Evolutionary conservation across 805 yeast genomes (phyloP).

Genomic region (Ascoidea rubescens): DNA sequence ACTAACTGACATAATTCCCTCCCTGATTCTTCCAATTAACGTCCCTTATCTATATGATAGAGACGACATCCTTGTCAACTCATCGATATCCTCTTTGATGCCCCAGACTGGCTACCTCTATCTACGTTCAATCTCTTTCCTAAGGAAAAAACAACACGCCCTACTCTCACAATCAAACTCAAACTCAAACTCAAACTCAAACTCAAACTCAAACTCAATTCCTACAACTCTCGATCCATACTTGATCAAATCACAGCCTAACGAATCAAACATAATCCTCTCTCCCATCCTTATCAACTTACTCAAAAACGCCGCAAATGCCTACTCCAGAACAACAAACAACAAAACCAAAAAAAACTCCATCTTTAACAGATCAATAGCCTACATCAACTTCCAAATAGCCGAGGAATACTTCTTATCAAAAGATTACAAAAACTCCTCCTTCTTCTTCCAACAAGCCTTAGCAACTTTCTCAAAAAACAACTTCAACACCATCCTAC

Average conservation of each 20-base stretch:
- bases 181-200: no score
- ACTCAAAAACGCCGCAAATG: conserved; percentile 22
- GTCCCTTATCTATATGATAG: conserved; percentile 19
- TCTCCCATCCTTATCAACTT: conserved; percentile 15
- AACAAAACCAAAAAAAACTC: conserved; percentile 10
- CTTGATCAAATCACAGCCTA: not conserved
- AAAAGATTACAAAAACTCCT: conserved; percentile 25
- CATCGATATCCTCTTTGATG: conserved; percentile 18
- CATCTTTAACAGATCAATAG: conserved; percentile 23
- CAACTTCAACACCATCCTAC: conserved; percentile 24
- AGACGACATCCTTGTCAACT: conserved; percentile 7
- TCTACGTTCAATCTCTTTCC: conserved; percentile 23
- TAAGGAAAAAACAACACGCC: conserved; percentile 6
- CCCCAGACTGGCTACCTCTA: conserved; percentile 30
- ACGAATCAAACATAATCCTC: conserved; percentile 10
- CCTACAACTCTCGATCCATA: not conserved
- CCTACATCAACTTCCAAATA: conserved; percentile 32
- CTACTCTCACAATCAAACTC: conserved; percentile 1
- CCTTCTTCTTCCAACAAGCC: conserved; percentile 26
- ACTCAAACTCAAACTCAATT: not conserved
- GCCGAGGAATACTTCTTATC: conserved; percentile 30
- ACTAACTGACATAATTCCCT: conserved; percentile 34
- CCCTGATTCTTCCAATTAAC: conserved; percentile 23
- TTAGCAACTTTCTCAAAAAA: conserved; percentile 24
- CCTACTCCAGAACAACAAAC: conserved; percentile 21